Percentiles rank a stretch among this genome's conserved stretches.
Conservation (phyloP, 176 grass and related monocot species). For the Phoenix roebelenii region DNA sequence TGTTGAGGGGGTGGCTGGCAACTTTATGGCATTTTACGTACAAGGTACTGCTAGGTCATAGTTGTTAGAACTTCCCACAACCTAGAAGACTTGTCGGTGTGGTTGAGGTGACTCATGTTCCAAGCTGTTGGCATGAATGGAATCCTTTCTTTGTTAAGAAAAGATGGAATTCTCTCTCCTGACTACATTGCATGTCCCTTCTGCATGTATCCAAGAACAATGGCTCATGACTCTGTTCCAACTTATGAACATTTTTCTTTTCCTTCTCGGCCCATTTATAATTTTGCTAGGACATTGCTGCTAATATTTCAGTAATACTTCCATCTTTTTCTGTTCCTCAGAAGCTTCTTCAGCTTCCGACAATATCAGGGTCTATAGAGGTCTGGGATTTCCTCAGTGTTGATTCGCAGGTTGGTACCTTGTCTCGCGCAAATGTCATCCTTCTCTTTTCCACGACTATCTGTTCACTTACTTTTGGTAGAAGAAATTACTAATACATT, state of each 20-base stretch:
- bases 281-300: conserved; percentile 7
- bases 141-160: too few relatives aligned
- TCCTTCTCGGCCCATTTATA: neutral
- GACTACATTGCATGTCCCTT: too few relatives aligned
- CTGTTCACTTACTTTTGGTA: neutral
- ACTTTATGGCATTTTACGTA: too few relatives aligned
- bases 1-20: too few relatives aligned
- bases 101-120: too few relatives aligned
- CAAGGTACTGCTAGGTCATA: too few relatives aligned
- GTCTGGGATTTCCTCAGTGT: conserved; percentile 70
- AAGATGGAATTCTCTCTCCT: too few relatives aligned
- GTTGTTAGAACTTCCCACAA: too few relatives aligned
- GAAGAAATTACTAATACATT: conserved; percentile 6
- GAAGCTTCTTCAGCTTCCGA: conserved; percentile 96
- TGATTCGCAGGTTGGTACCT: conserved; percentile 56
- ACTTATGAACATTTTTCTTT: neutral
- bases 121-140: too few relatives aligned
- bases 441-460: conserved; percentile 11
- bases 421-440: conserved; percentile 16
- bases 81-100: too few relatives aligned
- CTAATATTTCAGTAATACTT: neutral
- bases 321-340: conserved; percentile 29
- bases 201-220: too few relatives aligned
- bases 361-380: conserved; percentile 90
- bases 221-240: too few relatives aligned